Base-by-base conservation (phyloP, 1,284 basidiomycete species). In the Tylopilus sp. region DNA sequence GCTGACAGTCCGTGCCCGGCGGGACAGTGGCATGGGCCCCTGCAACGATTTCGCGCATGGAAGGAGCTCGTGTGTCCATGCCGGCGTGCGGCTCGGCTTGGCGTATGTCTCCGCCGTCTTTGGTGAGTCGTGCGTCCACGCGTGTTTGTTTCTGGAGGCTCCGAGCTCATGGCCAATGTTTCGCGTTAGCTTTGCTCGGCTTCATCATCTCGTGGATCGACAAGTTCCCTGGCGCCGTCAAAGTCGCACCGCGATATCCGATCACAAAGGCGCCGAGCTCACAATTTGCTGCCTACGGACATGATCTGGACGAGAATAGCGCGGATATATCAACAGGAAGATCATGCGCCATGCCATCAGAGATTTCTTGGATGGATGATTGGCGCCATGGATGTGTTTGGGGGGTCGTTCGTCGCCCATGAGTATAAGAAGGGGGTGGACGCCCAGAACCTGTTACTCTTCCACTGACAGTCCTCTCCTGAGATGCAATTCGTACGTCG, bases 261-360 rank as follows among this genome's bases (percentile, higher is more conserved):
- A 39, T 57, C 18, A 69, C 64, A n/a, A 69, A 68, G 47, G 65
- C 67, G 2, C 52, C 66, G 2, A 68, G 65, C 40, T 68, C 64
- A 26, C 54, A 45, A 8, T 65, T 62, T 18, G 50, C 52, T 7
- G 62, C 65, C 5, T 35, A 60, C 1, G 50, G 3, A 17, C 50
- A 67, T 18, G 56, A 61, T 12, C 38, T 65, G 31, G 65, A 65
- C 10, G 47, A 43, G 7, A 34, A 12, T 5, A 68, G 60, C 41
- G 52, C 65, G 17, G 26, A 26, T 26, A 2, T 26, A 6, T 26
- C 26, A 8, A 26, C 26, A 26, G 26, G 6, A 26, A 26, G 26
- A 26, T 8, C 7, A 26, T 26, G 26, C 26, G 26, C 26, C 26
- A 26, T 26, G 7, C 26, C 26, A 26, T 26, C 6, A 26, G 26